Conservation (phyloP, 2,329 filamentous ascomycete genomes). For the Fusarium verticillioides region DNA sequence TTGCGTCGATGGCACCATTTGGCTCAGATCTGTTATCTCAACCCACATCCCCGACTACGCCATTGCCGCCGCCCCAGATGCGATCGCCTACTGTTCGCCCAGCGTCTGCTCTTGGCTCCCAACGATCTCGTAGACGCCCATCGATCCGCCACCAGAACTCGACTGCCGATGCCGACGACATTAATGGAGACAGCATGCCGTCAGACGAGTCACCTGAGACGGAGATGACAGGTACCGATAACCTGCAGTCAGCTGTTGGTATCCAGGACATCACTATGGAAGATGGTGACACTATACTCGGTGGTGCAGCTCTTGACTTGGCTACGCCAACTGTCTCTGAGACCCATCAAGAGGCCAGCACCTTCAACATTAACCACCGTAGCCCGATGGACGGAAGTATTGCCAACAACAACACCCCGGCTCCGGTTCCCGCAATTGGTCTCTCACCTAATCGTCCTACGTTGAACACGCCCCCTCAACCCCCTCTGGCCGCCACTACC, state of each 20-base stretch:
- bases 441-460: constrained; percentile 79
- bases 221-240: constrained; percentile 82
- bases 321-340: constrained; percentile 84
- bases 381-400: constrained; percentile 87
- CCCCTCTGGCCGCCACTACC: constrained; percentile 75
- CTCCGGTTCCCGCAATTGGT: constrained; percentile 73
- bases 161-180: constrained; percentile 88
- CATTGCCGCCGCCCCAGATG: constrained; percentile 73
- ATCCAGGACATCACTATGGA: constrained; percentile 86
- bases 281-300: constrained; percentile 81
- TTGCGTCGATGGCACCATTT: constrained; percentile 82
- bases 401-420: constrained; percentile 75
- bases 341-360: constrained; percentile 81
- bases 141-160: constrained; percentile 92
- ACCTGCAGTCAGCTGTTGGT: constrained; percentile 83
- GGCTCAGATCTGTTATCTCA: constrained; percentile 82
- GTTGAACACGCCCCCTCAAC: constrained; percentile 77
- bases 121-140: constrained; percentile 74
- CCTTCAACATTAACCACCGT: constrained; percentile 93
- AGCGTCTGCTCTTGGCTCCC: constrained; percentile 62
- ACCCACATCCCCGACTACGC: constrained; percentile 90
- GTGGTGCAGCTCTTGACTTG: constrained; percentile 78
- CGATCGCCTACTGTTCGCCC: constrained; percentile 65
- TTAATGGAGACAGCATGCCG: constrained; percentile 82
- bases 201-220: constrained; percentile 82